phyloP scores from a whole-genome alignment of 306 rosid genomes.

The Abrus pulchellus region DNA sequence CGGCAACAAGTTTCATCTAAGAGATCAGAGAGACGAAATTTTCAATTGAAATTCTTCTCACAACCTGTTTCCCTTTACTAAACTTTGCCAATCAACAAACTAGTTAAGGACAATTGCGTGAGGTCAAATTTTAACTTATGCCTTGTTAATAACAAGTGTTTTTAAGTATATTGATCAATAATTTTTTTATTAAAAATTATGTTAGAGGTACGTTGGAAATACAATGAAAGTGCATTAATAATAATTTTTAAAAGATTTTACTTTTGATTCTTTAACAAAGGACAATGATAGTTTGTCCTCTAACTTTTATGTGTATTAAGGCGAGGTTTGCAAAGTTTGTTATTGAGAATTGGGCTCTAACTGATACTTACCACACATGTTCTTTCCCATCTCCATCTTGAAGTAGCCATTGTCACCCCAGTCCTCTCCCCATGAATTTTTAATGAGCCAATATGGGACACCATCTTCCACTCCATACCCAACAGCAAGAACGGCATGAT shows the following conservation, averaged over 20 bases:
- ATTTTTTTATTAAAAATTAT: too few species aligned
- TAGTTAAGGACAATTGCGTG: neutral
- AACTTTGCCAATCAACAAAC: neutral
- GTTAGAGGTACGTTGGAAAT: too few species aligned
- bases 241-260: too few species aligned
- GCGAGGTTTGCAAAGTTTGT: neutral
- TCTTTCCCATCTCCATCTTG: constrained; percentile 87
- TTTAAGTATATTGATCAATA: neutral
- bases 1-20: neutral
- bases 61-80: neutral
- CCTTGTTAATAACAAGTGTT: too few species aligned
- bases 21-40: neutral
- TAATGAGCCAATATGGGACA: constrained; percentile 76
- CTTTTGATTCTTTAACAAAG: too few species aligned
- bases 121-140: too few species aligned
- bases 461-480: constrained; percentile 82
- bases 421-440: constrained; percentile 79
- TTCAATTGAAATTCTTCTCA: neutral
- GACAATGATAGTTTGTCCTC: too few species aligned
- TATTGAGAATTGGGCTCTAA: neutral
- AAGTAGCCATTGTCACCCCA: constrained; percentile 90
- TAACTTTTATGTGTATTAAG: too few species aligned
- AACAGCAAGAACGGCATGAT: constrained; percentile 88
- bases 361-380: constrained; percentile 80
- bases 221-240: too few species aligned